These are phyloP conservation scores for Ananas comosus DNA, from an alignment of 176 grass and related monocot genomes.

Conservation along the genomic window DNA sequence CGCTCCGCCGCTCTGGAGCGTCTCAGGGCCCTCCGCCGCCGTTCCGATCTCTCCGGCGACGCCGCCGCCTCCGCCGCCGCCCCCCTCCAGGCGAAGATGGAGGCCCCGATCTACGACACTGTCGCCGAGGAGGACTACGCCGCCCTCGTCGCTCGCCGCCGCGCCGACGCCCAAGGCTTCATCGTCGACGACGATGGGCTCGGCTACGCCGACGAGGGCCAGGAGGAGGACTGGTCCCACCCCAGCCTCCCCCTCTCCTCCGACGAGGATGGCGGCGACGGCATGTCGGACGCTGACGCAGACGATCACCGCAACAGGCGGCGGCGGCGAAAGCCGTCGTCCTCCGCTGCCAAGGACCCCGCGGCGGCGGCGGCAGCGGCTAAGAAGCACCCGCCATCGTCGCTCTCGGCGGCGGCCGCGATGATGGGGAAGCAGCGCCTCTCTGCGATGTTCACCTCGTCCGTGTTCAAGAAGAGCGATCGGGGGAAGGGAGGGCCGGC, in stretches of 20 bases:
- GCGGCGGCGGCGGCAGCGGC: slow-evolving; percentile 42
- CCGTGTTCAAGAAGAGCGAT: slow-evolving; percentile 58
- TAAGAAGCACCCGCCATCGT: slow-evolving; percentile 41
- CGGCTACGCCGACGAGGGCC: slow-evolving; percentile 82
- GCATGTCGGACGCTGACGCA: slow-evolving; percentile 22
- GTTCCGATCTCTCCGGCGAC: slow-evolving; percentile 22
- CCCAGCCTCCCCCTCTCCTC: slow-evolving; percentile 41
- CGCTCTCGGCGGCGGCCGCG: slow-evolving; percentile 37
- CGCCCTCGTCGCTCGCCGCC: slow-evolving; percentile 68
- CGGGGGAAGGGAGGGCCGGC: slow-evolving; percentile 40
- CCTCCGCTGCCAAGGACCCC: not conserved
- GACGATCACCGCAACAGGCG: not conserved
- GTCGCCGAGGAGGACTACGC: slow-evolving; percentile 73
- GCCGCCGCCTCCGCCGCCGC: slow-evolving; percentile 26
- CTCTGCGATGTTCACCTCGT: slow-evolving; percentile 68
- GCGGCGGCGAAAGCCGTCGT: slow-evolving; percentile 3
- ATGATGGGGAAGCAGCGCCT: slow-evolving; percentile 53
- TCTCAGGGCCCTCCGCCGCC: slow-evolving; percentile 34
- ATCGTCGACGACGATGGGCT: slow-evolving; percentile 86
- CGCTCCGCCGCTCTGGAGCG: slow-evolving; percentile 59
- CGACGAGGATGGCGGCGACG: slow-evolving; percentile 39
- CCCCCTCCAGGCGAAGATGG: slow-evolving; percentile 53
- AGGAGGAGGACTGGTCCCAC: slow-evolving; percentile 89
- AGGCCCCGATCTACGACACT: slow-evolving; percentile 89
- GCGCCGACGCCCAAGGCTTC: slow-evolving; percentile 47